These are phyloP conservation scores for Paraglomus brasilianum DNA, from an alignment of 192 early-diverging fungal genomes.

Conservation along the genomic window DNA sequence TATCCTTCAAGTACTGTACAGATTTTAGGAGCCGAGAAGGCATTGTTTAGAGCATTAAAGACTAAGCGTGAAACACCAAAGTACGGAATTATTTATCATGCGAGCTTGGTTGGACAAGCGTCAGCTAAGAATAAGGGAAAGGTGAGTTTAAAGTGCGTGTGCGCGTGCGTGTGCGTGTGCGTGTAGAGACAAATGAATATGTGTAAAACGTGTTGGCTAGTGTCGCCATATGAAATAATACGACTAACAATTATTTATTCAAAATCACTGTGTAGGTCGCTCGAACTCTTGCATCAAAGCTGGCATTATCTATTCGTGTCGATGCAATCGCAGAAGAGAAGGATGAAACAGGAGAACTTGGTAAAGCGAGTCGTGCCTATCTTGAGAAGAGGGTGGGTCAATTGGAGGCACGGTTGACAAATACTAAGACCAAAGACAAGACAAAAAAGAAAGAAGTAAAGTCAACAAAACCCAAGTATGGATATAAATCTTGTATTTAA, in stretches of 20 bases:
- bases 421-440: too few relatives aligned
- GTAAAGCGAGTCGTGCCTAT: conserved; percentile 1
- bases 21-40: conserved; percentile 98
- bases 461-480: too few relatives aligned
- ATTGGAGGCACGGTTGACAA: conserved; percentile 1
- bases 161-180: too few relatives aligned
- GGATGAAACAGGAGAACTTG: conserved; percentile 23
- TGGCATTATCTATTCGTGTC: conserved; percentile 83
- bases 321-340: conserved; percentile 83
- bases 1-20: conserved; percentile 97
- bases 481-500: too few relatives aligned
- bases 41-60: conserved; percentile 96
- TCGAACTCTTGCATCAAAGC: conserved; percentile 89
- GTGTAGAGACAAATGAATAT: too few relatives aligned
- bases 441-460: too few relatives aligned
- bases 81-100: conserved; percentile 97
- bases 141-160: too few relatives aligned
- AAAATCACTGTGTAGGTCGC: conserved; percentile 55
- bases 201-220: too few relatives aligned
- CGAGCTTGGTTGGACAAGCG: conserved; percentile 92
- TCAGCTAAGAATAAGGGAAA: conserved; percentile 94
- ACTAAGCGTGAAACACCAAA: conserved; percentile 96
- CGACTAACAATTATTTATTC: too few relatives aligned
- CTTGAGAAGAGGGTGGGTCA: conserved; percentile 12
- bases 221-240: too few relatives aligned